Evolutionary conservation across 108 stramenopile genomes (phyloP).

Genomic region (Aurantiochytrium sp.): DNA sequence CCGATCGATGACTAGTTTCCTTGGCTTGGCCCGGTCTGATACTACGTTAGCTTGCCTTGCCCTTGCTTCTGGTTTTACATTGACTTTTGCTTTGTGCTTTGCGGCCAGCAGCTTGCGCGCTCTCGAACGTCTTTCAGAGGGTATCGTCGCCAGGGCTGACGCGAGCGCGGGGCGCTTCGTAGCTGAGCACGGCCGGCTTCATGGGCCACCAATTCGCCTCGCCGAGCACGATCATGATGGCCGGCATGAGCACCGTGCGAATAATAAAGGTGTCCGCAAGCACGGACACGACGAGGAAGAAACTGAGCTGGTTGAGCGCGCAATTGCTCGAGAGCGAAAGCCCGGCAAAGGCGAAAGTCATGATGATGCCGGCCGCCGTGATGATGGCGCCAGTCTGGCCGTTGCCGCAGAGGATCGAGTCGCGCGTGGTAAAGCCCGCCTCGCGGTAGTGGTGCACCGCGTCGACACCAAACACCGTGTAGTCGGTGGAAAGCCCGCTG

Average conservation of each 20-base stretch:
- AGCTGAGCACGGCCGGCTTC: background rate
- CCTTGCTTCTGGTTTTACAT: too few species aligned
- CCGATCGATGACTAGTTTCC: too few species aligned
- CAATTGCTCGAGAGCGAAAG: background rate
- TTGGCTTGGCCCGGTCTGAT: too few species aligned
- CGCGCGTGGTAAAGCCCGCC: background rate
- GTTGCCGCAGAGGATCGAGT: background rate
- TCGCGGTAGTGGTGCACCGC: background rate
- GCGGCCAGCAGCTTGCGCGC: too few species aligned
- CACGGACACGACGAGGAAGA: background rate
- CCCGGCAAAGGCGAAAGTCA: background rate
- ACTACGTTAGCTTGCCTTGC: too few species aligned
- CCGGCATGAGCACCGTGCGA: constrained; percentile 14
- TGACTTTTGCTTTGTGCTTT: too few species aligned
- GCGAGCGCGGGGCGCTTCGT: background rate
- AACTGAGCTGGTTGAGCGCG: constrained; percentile 17
- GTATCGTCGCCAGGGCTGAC: too few species aligned
- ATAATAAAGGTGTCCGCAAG: background rate
- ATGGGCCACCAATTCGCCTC: constrained; percentile 19
- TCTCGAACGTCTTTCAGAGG: too few species aligned
- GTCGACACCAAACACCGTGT: background rate
- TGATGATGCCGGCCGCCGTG: constrained; percentile 13
- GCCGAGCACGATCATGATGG: background rate
- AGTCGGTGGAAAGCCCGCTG: background rate
- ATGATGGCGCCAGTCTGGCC: constrained; percentile 13